Percentiles rank a stretch among this genome's conserved stretches.
Conservation (phyloP, 495 filamentous ascomycete species). For the Jackrogersella minutella region DNA sequence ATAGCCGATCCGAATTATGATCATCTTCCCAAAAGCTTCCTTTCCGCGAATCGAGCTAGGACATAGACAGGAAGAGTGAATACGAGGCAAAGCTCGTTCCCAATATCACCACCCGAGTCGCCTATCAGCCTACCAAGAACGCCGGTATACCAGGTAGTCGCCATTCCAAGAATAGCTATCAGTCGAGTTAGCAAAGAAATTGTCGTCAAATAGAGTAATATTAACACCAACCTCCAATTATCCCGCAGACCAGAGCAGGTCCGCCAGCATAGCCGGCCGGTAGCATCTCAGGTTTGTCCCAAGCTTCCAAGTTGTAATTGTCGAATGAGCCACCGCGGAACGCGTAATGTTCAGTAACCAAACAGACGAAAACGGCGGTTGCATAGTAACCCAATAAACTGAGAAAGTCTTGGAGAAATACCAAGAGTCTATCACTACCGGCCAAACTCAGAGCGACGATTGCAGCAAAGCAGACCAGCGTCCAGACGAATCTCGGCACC, state of each 20-base stretch:
- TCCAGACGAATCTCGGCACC: slow-evolving; percentile 60
- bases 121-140: slow-evolving; percentile 59
- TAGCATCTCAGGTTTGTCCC: slow-evolving; percentile 57
- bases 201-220: not conserved
- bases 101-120: slow-evolving; percentile 61
- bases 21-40: slow-evolving; percentile 15
- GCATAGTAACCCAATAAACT: slow-evolving; percentile 68
- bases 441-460: slow-evolving; percentile 54
- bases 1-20: slow-evolving; percentile 8
- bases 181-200: slow-evolving; percentile 15
- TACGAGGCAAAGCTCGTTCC: slow-evolving; percentile 61
- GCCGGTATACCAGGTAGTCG: slow-evolving; percentile 60
- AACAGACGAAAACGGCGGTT: slow-evolving; percentile 64
- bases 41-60: slow-evolving; percentile 43
- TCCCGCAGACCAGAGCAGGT: slow-evolving; percentile 53
- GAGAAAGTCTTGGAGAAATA: slow-evolving; percentile 62
- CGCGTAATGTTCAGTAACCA: slow-evolving; percentile 66
- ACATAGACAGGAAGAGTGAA: slow-evolving; percentile 53
- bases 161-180: slow-evolving; percentile 57
- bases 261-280: slow-evolving; percentile 59
- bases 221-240: slow-evolving; percentile 48
- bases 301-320: slow-evolving; percentile 59
- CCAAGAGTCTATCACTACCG: slow-evolving; percentile 55
- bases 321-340: slow-evolving; percentile 57
- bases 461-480: slow-evolving; percentile 52